Evolutionary conservation across 306 rosid species (phyloP).

Genomic region (Begonia peltatifolia): DNA sequence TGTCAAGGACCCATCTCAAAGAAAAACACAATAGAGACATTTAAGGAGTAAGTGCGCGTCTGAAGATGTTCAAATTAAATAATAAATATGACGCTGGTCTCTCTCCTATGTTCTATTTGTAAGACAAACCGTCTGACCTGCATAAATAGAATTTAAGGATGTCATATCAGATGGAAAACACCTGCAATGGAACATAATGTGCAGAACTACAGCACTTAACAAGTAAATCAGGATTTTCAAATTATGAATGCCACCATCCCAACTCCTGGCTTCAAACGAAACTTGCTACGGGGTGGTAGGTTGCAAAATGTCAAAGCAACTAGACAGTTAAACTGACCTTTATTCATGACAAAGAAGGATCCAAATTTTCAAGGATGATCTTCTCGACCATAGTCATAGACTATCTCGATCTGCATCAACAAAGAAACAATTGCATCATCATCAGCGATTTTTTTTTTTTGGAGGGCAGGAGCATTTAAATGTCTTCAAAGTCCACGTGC

Average conservation of each 20-base stretch:
- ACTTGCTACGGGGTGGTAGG: too few species aligned
- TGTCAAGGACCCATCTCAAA: background rate
- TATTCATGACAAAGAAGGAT: slow-evolving; percentile 30
- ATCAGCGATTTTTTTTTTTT: slow-evolving; percentile 1
- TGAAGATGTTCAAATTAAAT: background rate
- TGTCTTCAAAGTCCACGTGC: background rate
- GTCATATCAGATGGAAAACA: too few species aligned
- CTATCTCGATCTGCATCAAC: slow-evolving; percentile 58
- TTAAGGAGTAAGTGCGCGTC: background rate
- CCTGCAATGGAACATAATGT: too few species aligned
- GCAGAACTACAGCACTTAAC: too few species aligned
- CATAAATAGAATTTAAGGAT: too few species aligned
- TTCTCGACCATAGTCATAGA: slow-evolving; percentile 78
- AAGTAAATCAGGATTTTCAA: too few species aligned
- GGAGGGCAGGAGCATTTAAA: background rate
- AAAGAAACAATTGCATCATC: slow-evolving; percentile 10
- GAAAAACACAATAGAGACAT: background rate
- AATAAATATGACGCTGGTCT: too few species aligned
- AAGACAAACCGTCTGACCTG: too few species aligned
- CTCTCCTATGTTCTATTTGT: too few species aligned
- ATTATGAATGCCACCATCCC: too few species aligned
- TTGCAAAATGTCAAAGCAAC: too few species aligned
- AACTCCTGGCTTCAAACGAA: too few species aligned
- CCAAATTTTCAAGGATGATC: slow-evolving; percentile 36
- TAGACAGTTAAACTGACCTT: slow-evolving; percentile 21